These are phyloP conservation scores for Gynandropsis gynandra DNA, from an alignment of 345 rosid species.

Conservation along the genomic window DNA sequence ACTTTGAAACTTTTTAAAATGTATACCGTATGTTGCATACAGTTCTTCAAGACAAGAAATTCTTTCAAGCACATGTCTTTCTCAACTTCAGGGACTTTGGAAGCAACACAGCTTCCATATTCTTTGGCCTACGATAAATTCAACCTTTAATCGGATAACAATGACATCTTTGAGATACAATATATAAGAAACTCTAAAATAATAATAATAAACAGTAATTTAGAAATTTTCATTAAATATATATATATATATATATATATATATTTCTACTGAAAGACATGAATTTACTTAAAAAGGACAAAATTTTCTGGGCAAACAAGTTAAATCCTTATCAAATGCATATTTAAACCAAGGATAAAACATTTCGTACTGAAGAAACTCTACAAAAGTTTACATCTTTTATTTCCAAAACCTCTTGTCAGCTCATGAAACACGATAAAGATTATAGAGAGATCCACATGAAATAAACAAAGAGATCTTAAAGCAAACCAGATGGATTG, in stretches of 20 bases:
- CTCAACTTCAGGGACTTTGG: conserved; percentile 81
- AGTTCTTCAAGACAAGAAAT: conserved; percentile 66
- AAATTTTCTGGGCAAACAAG: not conserved
- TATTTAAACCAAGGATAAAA: too few relatives aligned
- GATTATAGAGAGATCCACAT: too few relatives aligned
- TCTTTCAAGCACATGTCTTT: conserved; percentile 82
- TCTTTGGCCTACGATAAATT: conserved; percentile 57
- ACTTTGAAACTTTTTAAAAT: conserved; percentile 1
- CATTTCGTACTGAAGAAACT: too few relatives aligned
- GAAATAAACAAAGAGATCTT: too few relatives aligned
- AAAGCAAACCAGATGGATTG: too few relatives aligned
- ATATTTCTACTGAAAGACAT: not conserved
- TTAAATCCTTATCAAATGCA: too few relatives aligned
- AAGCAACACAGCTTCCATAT: conserved; percentile 84
- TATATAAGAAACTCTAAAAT: not conserved
- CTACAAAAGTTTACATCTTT: too few relatives aligned
- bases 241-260: not conserved
- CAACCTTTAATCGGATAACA: conserved; percentile 16
- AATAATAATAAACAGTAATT: not conserved
- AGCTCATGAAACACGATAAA: too few relatives aligned
- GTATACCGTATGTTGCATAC: conserved; percentile 93
- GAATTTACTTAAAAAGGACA: not conserved
- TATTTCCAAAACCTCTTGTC: too few relatives aligned
- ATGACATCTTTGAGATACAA: conserved; percentile 9
- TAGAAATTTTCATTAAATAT: not conserved